Evolutionary conservation across 768 basidiomycete species (phyloP).

Genomic region (Phanerodontia chrysosporium): DNA sequence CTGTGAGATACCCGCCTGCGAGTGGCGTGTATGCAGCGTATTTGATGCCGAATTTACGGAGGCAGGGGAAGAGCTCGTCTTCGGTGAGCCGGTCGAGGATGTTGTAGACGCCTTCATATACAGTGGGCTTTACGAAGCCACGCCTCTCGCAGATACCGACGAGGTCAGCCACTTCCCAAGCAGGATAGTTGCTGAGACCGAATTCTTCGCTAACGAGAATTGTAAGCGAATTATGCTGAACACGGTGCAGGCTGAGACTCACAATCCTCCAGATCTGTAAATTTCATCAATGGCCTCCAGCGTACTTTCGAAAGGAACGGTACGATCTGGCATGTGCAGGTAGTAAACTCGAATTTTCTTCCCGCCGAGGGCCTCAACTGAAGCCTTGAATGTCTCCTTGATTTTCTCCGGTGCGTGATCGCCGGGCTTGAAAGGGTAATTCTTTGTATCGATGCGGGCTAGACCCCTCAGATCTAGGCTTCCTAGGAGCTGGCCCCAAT

Average conservation of each 20-base stretch:
- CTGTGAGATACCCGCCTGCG: conserved; percentile 52
- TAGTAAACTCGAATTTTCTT: conserved; percentile 51
- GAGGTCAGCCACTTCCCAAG: conserved; percentile 3
- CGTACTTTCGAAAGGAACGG: conserved; percentile 53
- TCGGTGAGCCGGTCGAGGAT: conserved; percentile 31
- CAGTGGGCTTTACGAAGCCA: background rate
- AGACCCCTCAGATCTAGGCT: background rate
- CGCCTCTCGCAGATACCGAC: conserved; percentile 2
- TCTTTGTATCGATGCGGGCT: conserved; percentile 24
- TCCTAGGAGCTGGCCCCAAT: background rate
- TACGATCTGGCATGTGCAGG: conserved; percentile 57
- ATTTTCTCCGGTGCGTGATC: conserved; percentile 38
- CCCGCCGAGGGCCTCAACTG: conserved; percentile 42
- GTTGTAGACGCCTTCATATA: conserved; percentile 6
- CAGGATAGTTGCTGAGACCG: conserved; percentile 4
- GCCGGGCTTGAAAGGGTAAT: conserved; percentile 39
- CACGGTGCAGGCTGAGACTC: conserved; percentile 14
- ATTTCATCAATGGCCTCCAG: conserved; percentile 37
- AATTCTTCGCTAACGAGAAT: conserved; percentile 37
- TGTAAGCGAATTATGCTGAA: background rate
- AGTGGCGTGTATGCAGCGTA: conserved; percentile 60
- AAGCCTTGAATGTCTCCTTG: conserved; percentile 41
- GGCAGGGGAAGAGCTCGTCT: conserved; percentile 48
- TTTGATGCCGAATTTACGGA: conserved; percentile 52
- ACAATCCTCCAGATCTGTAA: conserved; percentile 55